Evolutionary conservation across 495 filamentous ascomycete genomes (phyloP).

Genomic region (Trypethelium eluteriae): DNA sequence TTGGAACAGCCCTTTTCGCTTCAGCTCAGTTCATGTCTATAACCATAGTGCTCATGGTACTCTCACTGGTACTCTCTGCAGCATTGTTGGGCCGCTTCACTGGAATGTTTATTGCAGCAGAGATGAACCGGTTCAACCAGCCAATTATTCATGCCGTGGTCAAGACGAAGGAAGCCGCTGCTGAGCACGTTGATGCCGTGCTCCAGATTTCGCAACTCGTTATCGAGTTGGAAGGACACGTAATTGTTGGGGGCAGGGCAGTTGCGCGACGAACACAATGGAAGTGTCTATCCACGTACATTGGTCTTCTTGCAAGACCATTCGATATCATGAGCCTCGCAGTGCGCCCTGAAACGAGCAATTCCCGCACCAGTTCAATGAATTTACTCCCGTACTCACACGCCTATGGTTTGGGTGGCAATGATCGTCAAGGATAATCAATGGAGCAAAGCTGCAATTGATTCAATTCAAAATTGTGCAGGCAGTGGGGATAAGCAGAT

Average conservation of each 20-base stretch:
- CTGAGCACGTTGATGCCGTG: conserved; percentile 14
- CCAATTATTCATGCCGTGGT: conserved; percentile 18
- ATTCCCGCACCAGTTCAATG: no score
- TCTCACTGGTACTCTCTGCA: conserved; percentile 18
- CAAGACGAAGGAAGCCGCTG: conserved; percentile 15
- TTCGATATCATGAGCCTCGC: neutral
- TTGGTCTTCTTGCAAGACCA: conserved; percentile 23
- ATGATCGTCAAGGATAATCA: no score
- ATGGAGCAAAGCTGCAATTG: no score
- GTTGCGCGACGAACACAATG: conserved; percentile 10
- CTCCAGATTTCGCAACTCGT: neutral
- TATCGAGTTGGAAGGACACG: conserved; percentile 22
- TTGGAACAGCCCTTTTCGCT: conserved; percentile 26
- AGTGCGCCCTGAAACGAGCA: neutral
- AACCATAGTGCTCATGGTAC: conserved; percentile 15
- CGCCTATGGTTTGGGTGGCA: no score
- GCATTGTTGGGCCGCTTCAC: conserved; percentile 16
- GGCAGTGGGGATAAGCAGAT: no score
- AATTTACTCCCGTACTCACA: no score
- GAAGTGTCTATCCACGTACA: conserved; percentile 14
- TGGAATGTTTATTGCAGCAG: conserved; percentile 18
- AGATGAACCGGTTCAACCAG: conserved; percentile 17
- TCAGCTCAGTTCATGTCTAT: conserved; percentile 21
- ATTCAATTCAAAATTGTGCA: no score
- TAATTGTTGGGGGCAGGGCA: conserved; percentile 20